Evolutionary conservation across 176 grass and related monocot species (phyloP).

Genomic region (Urochloa ruziziensis): DNA sequence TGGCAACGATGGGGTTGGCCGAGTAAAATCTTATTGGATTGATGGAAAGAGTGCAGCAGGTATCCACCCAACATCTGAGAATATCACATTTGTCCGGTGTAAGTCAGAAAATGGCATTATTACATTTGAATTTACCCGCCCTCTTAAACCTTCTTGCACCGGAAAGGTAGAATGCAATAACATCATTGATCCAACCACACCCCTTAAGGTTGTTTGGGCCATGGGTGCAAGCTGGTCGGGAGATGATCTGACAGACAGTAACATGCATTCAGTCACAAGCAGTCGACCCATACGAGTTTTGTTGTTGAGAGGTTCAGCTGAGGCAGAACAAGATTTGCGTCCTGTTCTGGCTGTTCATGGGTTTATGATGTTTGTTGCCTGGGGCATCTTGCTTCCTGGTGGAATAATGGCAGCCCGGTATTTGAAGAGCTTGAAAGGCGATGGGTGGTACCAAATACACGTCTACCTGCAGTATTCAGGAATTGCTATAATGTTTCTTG

Average conservation of each 20-base stretch:
- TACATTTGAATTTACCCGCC: slow-evolving; percentile 85
- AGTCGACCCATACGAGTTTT: slow-evolving; percentile 62
- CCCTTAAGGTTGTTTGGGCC: slow-evolving; percentile 86
- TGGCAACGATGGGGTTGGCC: slow-evolving; percentile 59
- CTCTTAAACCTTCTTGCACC: slow-evolving; percentile 57
- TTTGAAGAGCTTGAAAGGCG: slow-evolving; percentile 78
- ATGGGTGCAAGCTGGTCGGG: slow-evolving; percentile 78
- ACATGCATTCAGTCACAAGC: slow-evolving; percentile 84
- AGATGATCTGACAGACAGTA: slow-evolving; percentile 53
- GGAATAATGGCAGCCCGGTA: slow-evolving; percentile 87
- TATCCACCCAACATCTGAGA: slow-evolving; percentile 66
- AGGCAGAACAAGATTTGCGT: slow-evolving; percentile 78
- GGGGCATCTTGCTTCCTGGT: slow-evolving; percentile 85
- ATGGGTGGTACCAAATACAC: slow-evolving; percentile 87
- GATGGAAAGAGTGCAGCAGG: slow-evolving; percentile 56
- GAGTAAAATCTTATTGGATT: slow-evolving; percentile 77
- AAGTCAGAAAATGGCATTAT: slow-evolving; percentile 75
- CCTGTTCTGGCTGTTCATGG: slow-evolving; percentile 82
- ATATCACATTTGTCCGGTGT: slow-evolving; percentile 69
- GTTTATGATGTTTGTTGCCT: slow-evolving; percentile 97
- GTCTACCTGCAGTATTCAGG: slow-evolving; percentile 83
- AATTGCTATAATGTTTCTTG: slow-evolving; percentile 74
- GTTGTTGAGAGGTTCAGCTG: slow-evolving; percentile 59
- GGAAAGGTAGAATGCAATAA: slow-evolving; percentile 67
- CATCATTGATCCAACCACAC: slow-evolving; percentile 77